Evolutionary conservation across 164 flowering plant genomes (phyloP), one percentile per base, ranked within the genome.

Genomic region (Chimonanthus praecox): DNA sequence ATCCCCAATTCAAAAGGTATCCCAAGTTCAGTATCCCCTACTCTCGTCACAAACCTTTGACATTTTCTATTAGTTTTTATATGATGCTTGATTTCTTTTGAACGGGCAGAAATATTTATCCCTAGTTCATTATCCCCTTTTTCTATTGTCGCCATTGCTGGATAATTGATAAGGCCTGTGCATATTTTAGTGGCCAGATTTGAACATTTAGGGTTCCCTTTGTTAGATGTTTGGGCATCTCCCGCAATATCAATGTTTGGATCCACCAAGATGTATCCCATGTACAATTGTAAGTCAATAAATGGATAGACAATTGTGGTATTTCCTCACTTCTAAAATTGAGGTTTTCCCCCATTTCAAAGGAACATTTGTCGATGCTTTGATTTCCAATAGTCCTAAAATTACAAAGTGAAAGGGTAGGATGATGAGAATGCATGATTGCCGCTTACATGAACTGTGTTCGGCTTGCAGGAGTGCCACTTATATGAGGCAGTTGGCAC

Each of bases 1-100:
- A 92, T 78, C 97, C 98, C 18, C 89, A 88, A 51, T 93, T 81
- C 78, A 90, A 88, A 84, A 88, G 98, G 98, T 93, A 86, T 66
- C 13, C 49, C 9, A 3, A 4, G 20, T 6, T 70, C 18, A 43
- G 4, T 4, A n/a, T 46, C 20, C 45, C 33, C 3, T 10, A 68
- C 20, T 47, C 33, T 33, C 6, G 16, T 13, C 10, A 65, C 44
- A 45, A 65, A 33, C 11, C 68, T 8, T 47, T 1, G 70, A 47
- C 70, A 47, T 47, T 46, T 70, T 54, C 60, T 54, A 5, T 71
- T 43, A 11, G 20, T 13, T 16, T 7, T 68, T 7, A 47, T 16
- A 49, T 68, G 8, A 20, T 50, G 51, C 18, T 45, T 4, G 3
- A 16, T 54, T 70, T 46, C 18, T 48, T 8, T 43, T 44, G 18